Percentiles rank a stretch among this genome's conserved stretches.
Evolutionary conservation across 306 rosid species (phyloP).

Genomic region (Phaseolus lunatus): DNA sequence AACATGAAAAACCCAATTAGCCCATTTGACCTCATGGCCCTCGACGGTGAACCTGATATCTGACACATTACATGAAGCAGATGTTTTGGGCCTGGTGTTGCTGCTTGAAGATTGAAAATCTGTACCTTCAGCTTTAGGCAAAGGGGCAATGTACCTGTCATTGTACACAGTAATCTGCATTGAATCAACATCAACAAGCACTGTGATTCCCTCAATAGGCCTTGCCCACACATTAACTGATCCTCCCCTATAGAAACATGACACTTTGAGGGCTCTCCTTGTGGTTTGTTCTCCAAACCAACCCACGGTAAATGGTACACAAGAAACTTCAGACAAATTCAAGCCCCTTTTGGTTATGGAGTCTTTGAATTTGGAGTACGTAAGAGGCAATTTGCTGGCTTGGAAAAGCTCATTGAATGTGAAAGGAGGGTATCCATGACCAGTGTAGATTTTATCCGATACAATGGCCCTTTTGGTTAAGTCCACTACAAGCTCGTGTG

Average conservation of each 20-base stretch:
- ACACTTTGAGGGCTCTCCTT: conserved; percentile 67
- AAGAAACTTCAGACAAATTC: conserved; percentile 78
- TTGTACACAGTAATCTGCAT: conserved; percentile 66
- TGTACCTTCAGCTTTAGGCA: conserved; percentile 85
- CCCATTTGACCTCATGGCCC: conserved; percentile 76
- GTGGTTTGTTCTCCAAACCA: conserved; percentile 76
- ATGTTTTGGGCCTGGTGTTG: conserved; percentile 7
- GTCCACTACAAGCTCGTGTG: conserved; percentile 75
- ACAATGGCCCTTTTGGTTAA: conserved; percentile 54
- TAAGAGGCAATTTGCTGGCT: conserved; percentile 75
- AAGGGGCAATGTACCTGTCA: conserved; percentile 65
- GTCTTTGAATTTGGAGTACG: conserved; percentile 57
- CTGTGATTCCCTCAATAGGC: conserved; percentile 79
- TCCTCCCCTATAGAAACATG: conserved; percentile 72
- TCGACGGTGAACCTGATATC: conserved; percentile 54
- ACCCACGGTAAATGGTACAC: conserved; percentile 82
- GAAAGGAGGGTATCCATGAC: conserved; percentile 82
- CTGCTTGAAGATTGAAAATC: conserved; percentile 54
- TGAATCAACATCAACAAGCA: conserved; percentile 71
- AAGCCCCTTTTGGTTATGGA: conserved; percentile 69
- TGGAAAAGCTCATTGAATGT: conserved; percentile 68
- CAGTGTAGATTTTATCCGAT: conserved; percentile 63
- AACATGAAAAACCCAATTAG: conserved; percentile 77
- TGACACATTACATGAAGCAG: conserved; percentile 46
- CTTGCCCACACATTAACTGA: conserved; percentile 73